Base-by-base conservation (phyloP, 2,329 filamentous ascomycete species). In the Aspergillus brasiliensis region DNA sequence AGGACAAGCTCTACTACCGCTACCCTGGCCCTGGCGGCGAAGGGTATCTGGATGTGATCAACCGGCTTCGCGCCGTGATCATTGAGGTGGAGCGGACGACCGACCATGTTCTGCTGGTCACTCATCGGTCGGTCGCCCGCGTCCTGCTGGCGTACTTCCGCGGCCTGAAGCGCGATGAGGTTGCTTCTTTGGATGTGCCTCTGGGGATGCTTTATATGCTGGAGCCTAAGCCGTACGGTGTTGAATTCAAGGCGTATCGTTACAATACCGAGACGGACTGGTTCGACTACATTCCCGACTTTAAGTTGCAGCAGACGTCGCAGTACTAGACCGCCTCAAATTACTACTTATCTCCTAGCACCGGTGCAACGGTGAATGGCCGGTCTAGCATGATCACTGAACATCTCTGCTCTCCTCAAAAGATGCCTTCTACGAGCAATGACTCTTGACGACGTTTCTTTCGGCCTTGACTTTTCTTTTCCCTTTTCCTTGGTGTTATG, bases 71-170 rank as follows among this genome's bases (percentile, higher is more conserved):
- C 56, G 91, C 96, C 64, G 95, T 99, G 81, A 97, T 99, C 65
- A 90, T 96, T 53, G 95, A 99, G 80, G 89, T 97, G 62, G 95
- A 99, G 82, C 90, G 95, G 62, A 98, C 97, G 83, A 96, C 92
- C 28, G 95, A 99, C 71, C 94, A 98, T 76, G 88, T 96, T 56
- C 82, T 98, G 62, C 88, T 99, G 68, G 90, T 98, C 67, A 92
- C 91, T 34, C 95, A 98, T 75, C 91, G 95, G 31, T 96, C 92
- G 3, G 90, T 98, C 40, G 94, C 92, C 58, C 88, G 95, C 31
- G 94, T 99, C 5, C 81, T 99, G 61, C 88, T 99, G 77, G 93
- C 94, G 1, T 99, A 99, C 77, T 99, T 99, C 78, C 92, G 95
- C 81, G 93, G 96, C 60, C 82, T 98, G 56, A 92, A 91, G 52